Conservation (phyloP, 2,329 filamentous ascomycete species). For the Beauveria bassiana region DNA sequence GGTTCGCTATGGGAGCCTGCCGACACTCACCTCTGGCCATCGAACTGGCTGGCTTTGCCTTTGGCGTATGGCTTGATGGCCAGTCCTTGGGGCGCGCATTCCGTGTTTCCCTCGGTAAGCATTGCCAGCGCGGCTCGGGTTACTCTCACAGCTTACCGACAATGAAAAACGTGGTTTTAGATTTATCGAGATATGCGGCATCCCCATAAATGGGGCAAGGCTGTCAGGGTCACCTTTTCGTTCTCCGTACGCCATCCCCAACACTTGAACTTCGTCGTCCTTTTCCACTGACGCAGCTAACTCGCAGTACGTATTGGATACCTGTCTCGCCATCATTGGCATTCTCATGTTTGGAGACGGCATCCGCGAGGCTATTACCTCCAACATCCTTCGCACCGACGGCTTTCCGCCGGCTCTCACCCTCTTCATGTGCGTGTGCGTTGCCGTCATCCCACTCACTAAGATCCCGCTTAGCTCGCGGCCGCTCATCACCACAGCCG, state of each 20-base stretch:
- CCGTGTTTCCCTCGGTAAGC: conserved; percentile 68
- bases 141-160: not conserved
- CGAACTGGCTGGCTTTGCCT: conserved; percentile 79
- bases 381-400: conserved; percentile 69
- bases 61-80: conserved; percentile 86
- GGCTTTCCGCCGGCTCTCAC: conserved; percentile 69
- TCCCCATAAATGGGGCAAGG: conserved; percentile 70
- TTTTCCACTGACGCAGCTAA: not conserved
- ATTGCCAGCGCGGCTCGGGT: conserved; percentile 13
- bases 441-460: conserved; percentile 87
- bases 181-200: conserved; percentile 60
- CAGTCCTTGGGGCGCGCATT: conserved; percentile 59
- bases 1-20: conserved; percentile 80
- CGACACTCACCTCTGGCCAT: conserved; percentile 71
- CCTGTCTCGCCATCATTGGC: conserved; percentile 73
- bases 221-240: conserved; percentile 71
- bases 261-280: not conserved
- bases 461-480: conserved; percentile 90
- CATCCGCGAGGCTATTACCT: conserved; percentile 84
- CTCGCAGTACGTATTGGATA: conserved; percentile 65
- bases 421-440: conserved; percentile 75
- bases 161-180: conserved; percentile 22
- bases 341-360: conserved; percentile 90
- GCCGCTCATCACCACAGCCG: conserved; percentile 78
- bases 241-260: conserved; percentile 58